phyloP scores from a whole-genome alignment of 768 basidiomycete genomes.

The Auricularia sp. region DNA sequence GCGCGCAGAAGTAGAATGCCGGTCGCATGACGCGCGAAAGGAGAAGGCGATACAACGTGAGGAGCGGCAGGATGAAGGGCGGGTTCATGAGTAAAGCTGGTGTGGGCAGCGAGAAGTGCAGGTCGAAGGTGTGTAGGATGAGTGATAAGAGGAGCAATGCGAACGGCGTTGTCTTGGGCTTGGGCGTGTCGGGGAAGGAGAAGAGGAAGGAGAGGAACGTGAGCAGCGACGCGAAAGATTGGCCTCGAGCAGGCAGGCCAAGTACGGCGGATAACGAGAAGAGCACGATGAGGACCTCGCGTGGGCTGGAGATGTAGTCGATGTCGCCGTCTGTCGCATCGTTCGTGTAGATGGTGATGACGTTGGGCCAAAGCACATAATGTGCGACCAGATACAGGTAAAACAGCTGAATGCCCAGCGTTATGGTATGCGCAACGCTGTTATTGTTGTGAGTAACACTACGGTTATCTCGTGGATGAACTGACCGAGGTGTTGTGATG shows the following conservation, averaged over 20 bases:
- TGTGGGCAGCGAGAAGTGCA: background rate
- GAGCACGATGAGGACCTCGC: constrained; percentile 29
- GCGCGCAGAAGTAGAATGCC: background rate
- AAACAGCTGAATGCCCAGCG: background rate
- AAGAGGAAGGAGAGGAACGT: constrained; percentile 35
- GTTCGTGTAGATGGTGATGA: background rate
- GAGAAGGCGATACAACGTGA: background rate
- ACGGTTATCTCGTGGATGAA: background rate
- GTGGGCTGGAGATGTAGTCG: constrained; percentile 10
- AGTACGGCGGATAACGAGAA: constrained; percentile 29
- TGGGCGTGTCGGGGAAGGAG: constrained; percentile 31
- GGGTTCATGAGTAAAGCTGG: background rate
- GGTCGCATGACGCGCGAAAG: background rate
- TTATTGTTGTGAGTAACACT: too few species aligned
- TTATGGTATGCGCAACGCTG: background rate
- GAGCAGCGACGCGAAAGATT: constrained; percentile 28
- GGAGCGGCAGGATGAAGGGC: background rate
- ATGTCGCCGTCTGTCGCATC: background rate
- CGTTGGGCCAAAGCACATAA: background rate
- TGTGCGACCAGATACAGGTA: background rate
- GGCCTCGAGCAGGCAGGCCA: constrained; percentile 22
- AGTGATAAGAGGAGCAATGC: constrained; percentile 41
- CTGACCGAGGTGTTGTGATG: background rate
- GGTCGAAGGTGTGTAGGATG: constrained; percentile 26
- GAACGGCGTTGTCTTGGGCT: constrained; percentile 35